These are phyloP conservation scores for Cutaneotrichosporon sp. DNA, from an alignment of 1,284 basidiomycete genomes.

Conservation along the genomic window DNA sequence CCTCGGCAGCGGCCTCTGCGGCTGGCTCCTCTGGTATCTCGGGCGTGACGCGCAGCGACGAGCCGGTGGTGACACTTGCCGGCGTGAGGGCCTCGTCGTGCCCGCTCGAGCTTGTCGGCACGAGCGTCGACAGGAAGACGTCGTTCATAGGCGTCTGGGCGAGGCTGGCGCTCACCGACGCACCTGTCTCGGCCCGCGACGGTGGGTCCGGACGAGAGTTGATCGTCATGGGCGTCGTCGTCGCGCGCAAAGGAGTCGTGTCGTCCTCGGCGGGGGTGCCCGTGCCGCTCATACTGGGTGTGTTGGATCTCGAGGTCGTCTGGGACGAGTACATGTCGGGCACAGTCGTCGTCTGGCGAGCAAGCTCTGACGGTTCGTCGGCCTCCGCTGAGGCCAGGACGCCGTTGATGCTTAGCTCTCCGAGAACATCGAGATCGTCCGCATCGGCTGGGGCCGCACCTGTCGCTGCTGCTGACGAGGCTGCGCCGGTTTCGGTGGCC, in stretches of 20 bases:
- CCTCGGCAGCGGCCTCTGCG: slow-evolving; percentile 4
- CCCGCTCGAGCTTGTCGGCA: neutral
- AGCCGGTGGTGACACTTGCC: neutral
- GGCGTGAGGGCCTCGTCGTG: neutral
- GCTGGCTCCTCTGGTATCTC: slow-evolving; percentile 12
- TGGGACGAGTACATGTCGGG: neutral
- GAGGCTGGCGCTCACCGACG: slow-evolving; percentile 2
- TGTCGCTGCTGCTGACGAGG: neutral
- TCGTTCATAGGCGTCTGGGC: slow-evolving; percentile 51
- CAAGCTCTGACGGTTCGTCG: neutral
- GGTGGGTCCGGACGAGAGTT: neutral
- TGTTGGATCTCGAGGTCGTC: neutral
- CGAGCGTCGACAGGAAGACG: slow-evolving; percentile 49
- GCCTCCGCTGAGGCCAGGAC: neutral
- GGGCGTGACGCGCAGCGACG: slow-evolving; percentile 2
- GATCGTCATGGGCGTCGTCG: slow-evolving; percentile 10
- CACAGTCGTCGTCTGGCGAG: neutral
- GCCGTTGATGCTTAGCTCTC: neutral
- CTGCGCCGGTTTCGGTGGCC: neutral
- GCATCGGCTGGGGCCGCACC: neutral
- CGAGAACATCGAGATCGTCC: neutral
- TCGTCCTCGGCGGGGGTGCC: neutral
- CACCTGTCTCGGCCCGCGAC: neutral
- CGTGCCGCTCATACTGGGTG: neutral
- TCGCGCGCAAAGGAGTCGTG: neutral